Percentiles rank a stretch among this genome's conserved stretches.
Evolutionary conservation across 345 rosid species (phyloP).

Genomic region (Lagerstroemia speciosa): DNA sequence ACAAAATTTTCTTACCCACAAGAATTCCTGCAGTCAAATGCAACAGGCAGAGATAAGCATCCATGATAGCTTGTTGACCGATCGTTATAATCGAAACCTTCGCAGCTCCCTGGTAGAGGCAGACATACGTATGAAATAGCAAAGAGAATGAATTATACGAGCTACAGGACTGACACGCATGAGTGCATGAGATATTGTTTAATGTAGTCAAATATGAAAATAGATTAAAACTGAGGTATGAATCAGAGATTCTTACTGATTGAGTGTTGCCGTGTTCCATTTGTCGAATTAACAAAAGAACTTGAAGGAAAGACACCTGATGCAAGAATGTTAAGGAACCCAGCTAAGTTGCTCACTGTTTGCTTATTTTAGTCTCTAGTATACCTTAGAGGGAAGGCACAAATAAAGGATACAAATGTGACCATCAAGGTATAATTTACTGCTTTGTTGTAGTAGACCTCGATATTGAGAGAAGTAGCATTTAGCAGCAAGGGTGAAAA

Average conservation of each 20-base stretch:
- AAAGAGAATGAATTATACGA: neutral
- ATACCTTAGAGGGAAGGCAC: slow-evolving; percentile 1
- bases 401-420: slow-evolving; percentile 90
- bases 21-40: slow-evolving; percentile 96
- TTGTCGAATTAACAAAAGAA: slow-evolving; percentile 86
- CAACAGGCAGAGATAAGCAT: slow-evolving; percentile 92
- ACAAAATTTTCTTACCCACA: slow-evolving; percentile 51
- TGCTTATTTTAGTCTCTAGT: neutral
- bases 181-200: slow-evolving; percentile 1
- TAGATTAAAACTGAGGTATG: neutral
- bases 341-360: slow-evolving; percentile 7
- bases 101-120: slow-evolving; percentile 77
- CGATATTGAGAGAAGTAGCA: slow-evolving; percentile 89
- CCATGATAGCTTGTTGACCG: slow-evolving; percentile 98
- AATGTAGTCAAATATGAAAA: neutral
- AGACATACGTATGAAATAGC: slow-evolving; percentile 8
- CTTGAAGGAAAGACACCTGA: slow-evolving; percentile 92
- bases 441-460: slow-evolving; percentile 94
- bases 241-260: slow-evolving; percentile 43
- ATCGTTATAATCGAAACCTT: slow-evolving; percentile 91
- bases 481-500: slow-evolving; percentile 71
- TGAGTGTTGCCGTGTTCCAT: slow-evolving; percentile 99
- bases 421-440: slow-evolving; percentile 98
- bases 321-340: slow-evolving; percentile 50
- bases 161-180: neutral